These are phyloP conservation scores for Sphagnurus paluster DNA, from an alignment of 1,284 basidiomycete species.

Conservation along the genomic window DNA sequence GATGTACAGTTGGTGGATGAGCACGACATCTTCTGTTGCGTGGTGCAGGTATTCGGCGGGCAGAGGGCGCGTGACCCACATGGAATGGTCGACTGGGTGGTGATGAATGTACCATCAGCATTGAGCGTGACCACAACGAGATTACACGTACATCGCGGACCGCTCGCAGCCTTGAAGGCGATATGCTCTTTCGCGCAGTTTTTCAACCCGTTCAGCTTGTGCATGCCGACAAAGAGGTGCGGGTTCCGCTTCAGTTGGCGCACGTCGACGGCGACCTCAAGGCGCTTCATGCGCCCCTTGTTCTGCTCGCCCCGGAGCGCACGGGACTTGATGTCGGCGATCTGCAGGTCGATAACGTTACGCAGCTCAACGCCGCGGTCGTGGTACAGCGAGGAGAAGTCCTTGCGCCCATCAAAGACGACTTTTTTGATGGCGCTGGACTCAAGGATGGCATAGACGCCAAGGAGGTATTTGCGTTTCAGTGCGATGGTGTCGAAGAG, in stretches of 20 bases:
- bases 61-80: constrained; percentile 15
- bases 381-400: constrained; percentile 20
- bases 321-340: constrained; percentile 20
- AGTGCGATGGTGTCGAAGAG: constrained; percentile 13
- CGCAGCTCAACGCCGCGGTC: constrained; percentile 13
- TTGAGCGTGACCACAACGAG: not conserved
- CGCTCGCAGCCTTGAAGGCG: not conserved
- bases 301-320: constrained; percentile 11
- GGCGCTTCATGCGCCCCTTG: constrained; percentile 7
- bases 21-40: constrained; percentile 17
- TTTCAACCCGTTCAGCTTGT: constrained; percentile 15
- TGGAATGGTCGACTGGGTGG: constrained; percentile 17
- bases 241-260: not conserved
- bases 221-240: constrained; percentile 10
- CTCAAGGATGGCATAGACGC: constrained; percentile 17
- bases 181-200: constrained; percentile 12
- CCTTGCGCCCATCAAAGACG: constrained; percentile 23
- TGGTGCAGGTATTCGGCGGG: constrained; percentile 10
- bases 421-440: constrained; percentile 16
- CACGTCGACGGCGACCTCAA: constrained; percentile 3
- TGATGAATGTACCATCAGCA: not conserved
- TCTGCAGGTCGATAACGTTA: constrained; percentile 22
- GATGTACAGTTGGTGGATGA: constrained; percentile 17
- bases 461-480: constrained; percentile 1
- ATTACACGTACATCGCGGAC: not conserved